Evolutionary conservation across 1,284 basidiomycete species (phyloP).

Genomic region (Takashimella tepidaria): DNA sequence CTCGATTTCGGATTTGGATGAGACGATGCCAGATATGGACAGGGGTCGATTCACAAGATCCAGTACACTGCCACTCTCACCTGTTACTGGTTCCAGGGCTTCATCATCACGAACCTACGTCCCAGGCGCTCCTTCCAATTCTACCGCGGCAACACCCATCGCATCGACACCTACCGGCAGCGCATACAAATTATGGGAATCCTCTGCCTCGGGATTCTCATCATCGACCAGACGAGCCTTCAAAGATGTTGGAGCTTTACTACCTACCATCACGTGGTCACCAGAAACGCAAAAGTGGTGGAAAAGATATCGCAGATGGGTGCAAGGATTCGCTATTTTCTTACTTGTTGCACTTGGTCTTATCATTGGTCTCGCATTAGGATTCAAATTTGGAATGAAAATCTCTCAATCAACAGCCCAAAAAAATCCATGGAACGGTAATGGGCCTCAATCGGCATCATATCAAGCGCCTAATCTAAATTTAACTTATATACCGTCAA

Average conservation of each 20-base stretch:
- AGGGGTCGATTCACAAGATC: not conserved
- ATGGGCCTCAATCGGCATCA: not conserved
- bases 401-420: not conserved
- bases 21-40: no score
- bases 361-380: constrained; percentile 31
- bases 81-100: not conserved
- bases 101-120: not conserved
- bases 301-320: constrained; percentile 31
- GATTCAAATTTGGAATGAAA: constrained; percentile 17
- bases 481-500: constrained; percentile 28
- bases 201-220: not conserved
- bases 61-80: not conserved
- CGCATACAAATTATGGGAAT: constrained; percentile 30
- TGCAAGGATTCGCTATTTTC: constrained; percentile 17
- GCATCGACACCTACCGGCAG: constrained; percentile 1
- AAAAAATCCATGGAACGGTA: not conserved
- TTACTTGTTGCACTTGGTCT: constrained; percentile 27
- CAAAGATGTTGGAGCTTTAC: constrained; percentile 1
- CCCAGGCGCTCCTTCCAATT: not conserved
- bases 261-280: constrained; percentile 1
- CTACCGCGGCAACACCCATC: not conserved
- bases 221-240: not conserved
- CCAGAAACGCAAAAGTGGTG: constrained; percentile 19
- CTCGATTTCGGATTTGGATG: not conserved
- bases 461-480: constrained; percentile 16